Evolutionary conservation across 2,329 filamentous ascomycete species (phyloP), one percentile per base, ranked within the genome.

Genomic region (Penicillium sp.): DNA sequence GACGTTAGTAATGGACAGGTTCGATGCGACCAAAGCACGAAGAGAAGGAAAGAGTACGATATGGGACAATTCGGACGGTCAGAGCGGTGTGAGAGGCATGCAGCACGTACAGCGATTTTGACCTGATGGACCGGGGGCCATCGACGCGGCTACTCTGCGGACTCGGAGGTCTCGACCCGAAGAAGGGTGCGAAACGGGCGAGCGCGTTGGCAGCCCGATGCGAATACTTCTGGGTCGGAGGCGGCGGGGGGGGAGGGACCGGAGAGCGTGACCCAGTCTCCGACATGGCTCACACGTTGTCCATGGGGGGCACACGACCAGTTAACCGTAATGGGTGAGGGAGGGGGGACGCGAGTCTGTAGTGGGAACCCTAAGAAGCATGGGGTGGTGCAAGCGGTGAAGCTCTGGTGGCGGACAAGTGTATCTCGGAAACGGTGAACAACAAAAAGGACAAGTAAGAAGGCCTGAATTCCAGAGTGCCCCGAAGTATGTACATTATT

Each of bases 131-230:
- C 44, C 68, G 68, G 54, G 65, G 58, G 48, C 62, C 60, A 63
- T 64, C 61, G 47, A 61, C 52, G 42, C 61, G 56, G 53, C 49
- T 56, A 47, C 73, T 71, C 62, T 80, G 77, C 53, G 78, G 76
- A 65, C 78, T 82, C 41, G 80, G 75, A 31, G 80, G 79, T 43
- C 80, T 74, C 56, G 79, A 80, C 60, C 74, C 79, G 51, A 79
- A 80, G 51, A 79, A 75, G 18, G 79, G 78, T 64, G 79, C 78
- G 58, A 83, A 77, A 60, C 80, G 75, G 59, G 79, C 78, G 46
- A 78, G 62, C 51, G 75, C 75, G 64, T 69, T 76, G 55, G 75
- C 75, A 41, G 75, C 75, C 52, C 74, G 72, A 55, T 72, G 69
- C 28, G 74, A 70, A 64, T 77, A 76, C 57, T 68, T 62, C 43